phyloP scores from a whole-genome alignment of 768 basidiomycete species.

The Tylopilus vinaceipallidus region DNA sequence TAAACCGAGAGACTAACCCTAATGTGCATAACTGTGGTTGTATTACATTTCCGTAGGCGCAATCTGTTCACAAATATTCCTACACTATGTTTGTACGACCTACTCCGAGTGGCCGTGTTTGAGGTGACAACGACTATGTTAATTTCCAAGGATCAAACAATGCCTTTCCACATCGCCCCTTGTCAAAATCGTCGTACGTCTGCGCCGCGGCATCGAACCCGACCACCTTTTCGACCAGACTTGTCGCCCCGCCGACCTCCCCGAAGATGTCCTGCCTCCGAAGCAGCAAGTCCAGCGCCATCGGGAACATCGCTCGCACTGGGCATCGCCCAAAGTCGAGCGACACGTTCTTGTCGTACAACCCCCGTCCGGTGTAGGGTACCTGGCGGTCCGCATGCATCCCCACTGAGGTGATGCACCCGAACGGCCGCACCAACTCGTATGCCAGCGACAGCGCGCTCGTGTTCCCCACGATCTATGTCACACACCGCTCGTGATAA shows the following conservation, averaged over 20 bases:
- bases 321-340: slow-evolving; percentile 82
- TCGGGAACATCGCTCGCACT: slow-evolving; percentile 72
- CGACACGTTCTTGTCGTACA: slow-evolving; percentile 78
- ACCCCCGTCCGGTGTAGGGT: slow-evolving; percentile 52
- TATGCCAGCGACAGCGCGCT: slow-evolving; percentile 64
- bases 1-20: no score
- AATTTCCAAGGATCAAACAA: slow-evolving; percentile 73
- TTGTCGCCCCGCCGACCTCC: slow-evolving; percentile 57
- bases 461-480: slow-evolving; percentile 67
- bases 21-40: no score
- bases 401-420: slow-evolving; percentile 72
- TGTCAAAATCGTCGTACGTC: slow-evolving; percentile 66
- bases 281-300: slow-evolving; percentile 65
- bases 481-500: background rate
- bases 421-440: slow-evolving; percentile 72
- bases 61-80: no score
- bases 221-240: slow-evolving; percentile 69
- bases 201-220: slow-evolving; percentile 54
- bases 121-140: no score
- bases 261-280: slow-evolving; percentile 74
- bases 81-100: no score
- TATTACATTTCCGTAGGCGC: no score
- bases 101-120: no score
- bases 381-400: slow-evolving; percentile 57
- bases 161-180: slow-evolving; percentile 71